Evolutionary conservation across 306 rosid species (phyloP).

Genomic region (Vigna unguiculata): DNA sequence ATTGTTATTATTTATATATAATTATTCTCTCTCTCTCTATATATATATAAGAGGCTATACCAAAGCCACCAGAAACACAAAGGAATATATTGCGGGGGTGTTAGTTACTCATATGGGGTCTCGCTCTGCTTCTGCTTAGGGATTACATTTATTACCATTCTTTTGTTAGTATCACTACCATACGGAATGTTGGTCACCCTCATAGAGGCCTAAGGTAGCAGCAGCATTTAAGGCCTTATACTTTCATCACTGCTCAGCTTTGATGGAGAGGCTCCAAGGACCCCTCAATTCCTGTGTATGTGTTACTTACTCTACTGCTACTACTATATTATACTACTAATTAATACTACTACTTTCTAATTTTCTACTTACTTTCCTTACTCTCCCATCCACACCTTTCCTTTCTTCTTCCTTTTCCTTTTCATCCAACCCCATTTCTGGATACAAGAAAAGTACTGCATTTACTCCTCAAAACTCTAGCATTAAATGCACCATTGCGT

Average conservation of each 20-base stretch:
- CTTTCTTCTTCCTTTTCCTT: constrained; percentile 26
- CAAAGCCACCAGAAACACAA: constrained; percentile 48
- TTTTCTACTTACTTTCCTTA: constrained; percentile 12
- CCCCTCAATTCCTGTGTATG: constrained; percentile 88
- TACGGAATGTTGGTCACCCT: constrained; percentile 77
- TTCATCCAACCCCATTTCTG: constrained; percentile 46
- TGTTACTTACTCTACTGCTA: background rate
- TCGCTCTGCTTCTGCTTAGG: constrained; percentile 59
- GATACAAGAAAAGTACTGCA: constrained; percentile 51
- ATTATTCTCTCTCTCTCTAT: constrained; percentile 14
- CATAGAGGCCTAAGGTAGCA: background rate
- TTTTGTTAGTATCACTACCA: constrained; percentile 58
- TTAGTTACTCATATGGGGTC: constrained; percentile 62
- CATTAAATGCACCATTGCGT: constrained; percentile 62
- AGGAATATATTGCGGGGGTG: constrained; percentile 54
- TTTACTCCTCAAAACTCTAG: constrained; percentile 54
- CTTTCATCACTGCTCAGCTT: constrained; percentile 47
- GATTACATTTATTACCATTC: constrained; percentile 76
- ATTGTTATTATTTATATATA: constrained; percentile 58
- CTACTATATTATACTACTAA: background rate
- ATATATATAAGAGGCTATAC: constrained; percentile 45
- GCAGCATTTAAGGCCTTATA: constrained; percentile 34
- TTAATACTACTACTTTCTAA: background rate
- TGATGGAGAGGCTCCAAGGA: constrained; percentile 92
- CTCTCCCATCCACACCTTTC: constrained; percentile 5